These are phyloP conservation scores for Neonectria punicea DNA, from an alignment of 2,329 filamentous ascomycete species.

Conservation along the genomic window DNA sequence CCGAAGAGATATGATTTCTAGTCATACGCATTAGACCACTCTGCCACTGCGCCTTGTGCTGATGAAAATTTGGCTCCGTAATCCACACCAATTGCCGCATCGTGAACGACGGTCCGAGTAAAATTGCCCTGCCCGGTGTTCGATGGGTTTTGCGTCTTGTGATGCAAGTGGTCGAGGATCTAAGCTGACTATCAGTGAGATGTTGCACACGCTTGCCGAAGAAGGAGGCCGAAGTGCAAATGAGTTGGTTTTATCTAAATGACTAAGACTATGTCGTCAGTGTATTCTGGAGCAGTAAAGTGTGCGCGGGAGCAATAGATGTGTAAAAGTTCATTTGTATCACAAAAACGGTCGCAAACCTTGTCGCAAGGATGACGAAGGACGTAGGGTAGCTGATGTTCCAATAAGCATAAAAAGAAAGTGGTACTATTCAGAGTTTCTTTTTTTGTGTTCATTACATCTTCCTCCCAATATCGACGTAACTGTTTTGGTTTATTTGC, in stretches of 20 bases:
- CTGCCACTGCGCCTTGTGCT: constrained; percentile 22
- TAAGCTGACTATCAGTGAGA: neutral
- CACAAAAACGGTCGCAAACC: neutral
- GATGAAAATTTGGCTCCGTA: neutral
- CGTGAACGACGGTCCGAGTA: neutral
- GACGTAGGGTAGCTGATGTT: neutral
- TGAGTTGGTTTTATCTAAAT: neutral
- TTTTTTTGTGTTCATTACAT: neutral
- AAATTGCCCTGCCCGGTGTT: neutral
- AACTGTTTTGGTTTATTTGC: neutral
- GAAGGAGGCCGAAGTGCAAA: neutral
- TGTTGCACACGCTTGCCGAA: neutral
- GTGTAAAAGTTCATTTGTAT: neutral
- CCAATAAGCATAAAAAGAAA: neutral
- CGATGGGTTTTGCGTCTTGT: neutral
- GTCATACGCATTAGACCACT: constrained; percentile 29
- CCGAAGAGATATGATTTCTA: constrained; percentile 29
- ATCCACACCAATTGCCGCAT: neutral
- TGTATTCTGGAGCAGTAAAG: neutral
- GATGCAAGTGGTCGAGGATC: neutral
- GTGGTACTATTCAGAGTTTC: neutral
- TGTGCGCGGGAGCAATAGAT: neutral
- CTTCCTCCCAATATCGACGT: neutral
- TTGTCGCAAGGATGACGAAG: neutral
- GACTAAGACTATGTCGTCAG: neutral